Percentiles rank a stretch among this genome's conserved stretches.
Conservation (phyloP, 108 stramenopile species). For the Skeletonema marinoi region DNA sequence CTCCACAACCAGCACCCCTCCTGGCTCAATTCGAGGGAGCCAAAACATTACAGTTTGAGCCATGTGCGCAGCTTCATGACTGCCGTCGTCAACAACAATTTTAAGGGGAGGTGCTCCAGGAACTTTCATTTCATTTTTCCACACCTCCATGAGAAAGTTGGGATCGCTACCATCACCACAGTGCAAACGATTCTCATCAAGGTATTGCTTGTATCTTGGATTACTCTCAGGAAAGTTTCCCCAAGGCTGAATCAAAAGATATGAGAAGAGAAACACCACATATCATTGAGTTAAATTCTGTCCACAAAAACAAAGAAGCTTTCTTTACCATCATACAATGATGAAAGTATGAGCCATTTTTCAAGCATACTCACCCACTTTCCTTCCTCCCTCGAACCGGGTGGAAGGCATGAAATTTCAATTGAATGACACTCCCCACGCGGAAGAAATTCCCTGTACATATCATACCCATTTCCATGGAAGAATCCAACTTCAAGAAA, state of each 20-base stretch:
- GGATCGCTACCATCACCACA: constrained; percentile 57
- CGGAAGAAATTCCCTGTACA: constrained; percentile 45
- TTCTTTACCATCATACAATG: too few relatives aligned
- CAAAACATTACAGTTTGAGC: constrained; percentile 56
- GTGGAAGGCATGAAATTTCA: constrained; percentile 56
- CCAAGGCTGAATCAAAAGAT: neutral
- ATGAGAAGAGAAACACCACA: too few relatives aligned
- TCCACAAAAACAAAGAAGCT: too few relatives aligned
- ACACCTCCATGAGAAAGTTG: constrained; percentile 25
- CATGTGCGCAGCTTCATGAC: constrained; percentile 60
- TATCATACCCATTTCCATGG: constrained; percentile 42
- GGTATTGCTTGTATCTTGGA: constrained; percentile 38
- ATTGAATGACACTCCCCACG: constrained; percentile 53
- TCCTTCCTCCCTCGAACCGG: constrained; percentile 49
- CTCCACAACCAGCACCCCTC: constrained; percentile 63
- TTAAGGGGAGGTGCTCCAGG: constrained; percentile 59
- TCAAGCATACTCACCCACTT: constrained; percentile 55
- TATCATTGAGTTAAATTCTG: too few relatives aligned
- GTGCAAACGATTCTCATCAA: constrained; percentile 51
- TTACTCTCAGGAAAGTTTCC: constrained; percentile 58
- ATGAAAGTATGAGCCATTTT: too few relatives aligned
- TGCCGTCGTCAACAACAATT: constrained; percentile 66
- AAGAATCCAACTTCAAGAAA: constrained; percentile 67
- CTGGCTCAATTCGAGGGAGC: constrained; percentile 62
- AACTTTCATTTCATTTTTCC: constrained; percentile 40